phyloP scores from a whole-genome alignment of 2,329 filamentous ascomycete species.

The Myriosclerotinia curreyana region DNA sequence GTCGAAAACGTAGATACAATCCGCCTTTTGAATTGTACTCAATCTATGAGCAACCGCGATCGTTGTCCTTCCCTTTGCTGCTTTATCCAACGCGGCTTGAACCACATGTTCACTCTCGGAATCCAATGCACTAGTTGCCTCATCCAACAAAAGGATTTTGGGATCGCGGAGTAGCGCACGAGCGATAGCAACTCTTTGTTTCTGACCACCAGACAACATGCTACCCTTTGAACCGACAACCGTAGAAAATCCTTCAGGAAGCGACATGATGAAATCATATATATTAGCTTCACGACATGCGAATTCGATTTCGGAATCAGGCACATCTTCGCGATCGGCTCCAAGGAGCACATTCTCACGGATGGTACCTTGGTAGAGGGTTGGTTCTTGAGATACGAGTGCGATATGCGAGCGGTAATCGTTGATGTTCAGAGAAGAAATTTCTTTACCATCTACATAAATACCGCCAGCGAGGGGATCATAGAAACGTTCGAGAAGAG shows the following conservation, averaged over 20 bases:
- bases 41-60: slow-evolving; percentile 92
- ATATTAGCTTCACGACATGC: slow-evolving; percentile 91
- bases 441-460: slow-evolving; percentile 78
- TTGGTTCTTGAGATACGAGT: slow-evolving; percentile 91
- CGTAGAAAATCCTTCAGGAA: slow-evolving; percentile 83
- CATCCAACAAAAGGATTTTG: slow-evolving; percentile 78
- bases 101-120: slow-evolving; percentile 76
- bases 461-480: slow-evolving; percentile 79
- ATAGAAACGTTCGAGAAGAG: slow-evolving; percentile 90
- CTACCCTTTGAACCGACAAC: slow-evolving; percentile 83
- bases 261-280: slow-evolving; percentile 83
- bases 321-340: slow-evolving; percentile 60
- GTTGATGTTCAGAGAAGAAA: slow-evolving; percentile 76
- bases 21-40: slow-evolving; percentile 90
- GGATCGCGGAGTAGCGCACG: slow-evolving; percentile 88
- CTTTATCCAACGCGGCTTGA: slow-evolving; percentile 75
- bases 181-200: slow-evolving; percentile 88
- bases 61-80: slow-evolving; percentile 80
- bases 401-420: slow-evolving; percentile 81
- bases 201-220: slow-evolving; percentile 85
- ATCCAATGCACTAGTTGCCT: slow-evolving; percentile 76
- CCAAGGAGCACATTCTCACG: slow-evolving; percentile 87
- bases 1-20: slow-evolving; percentile 96
- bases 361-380: slow-evolving; percentile 89
- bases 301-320: slow-evolving; percentile 69